These are phyloP conservation scores for Trichocladium uniseriatum DNA, from an alignment of 495 filamentous ascomycete species.

Conservation along the genomic window DNA sequence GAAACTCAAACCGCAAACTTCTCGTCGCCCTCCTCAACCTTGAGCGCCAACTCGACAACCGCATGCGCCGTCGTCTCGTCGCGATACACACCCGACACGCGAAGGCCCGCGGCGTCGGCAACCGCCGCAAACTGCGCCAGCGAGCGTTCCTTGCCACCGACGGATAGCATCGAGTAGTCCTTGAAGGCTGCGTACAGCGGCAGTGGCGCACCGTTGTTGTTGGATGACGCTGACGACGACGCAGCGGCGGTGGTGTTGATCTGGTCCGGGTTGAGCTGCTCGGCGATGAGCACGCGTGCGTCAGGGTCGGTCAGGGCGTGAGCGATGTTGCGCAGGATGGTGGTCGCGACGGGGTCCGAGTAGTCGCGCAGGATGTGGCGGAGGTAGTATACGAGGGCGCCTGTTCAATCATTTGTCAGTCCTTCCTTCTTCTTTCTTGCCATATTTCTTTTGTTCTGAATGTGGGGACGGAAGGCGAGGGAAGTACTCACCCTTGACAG, in stretches of 20 bases:
- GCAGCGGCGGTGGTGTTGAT: not conserved
- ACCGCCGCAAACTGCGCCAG: slow-evolving; percentile 22
- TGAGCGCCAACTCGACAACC: slow-evolving; percentile 21
- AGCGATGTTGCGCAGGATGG: slow-evolving; percentile 21
- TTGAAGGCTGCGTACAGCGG: slow-evolving; percentile 26
- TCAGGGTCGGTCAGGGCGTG: slow-evolving; percentile 15
- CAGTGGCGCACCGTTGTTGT: too few relatives aligned
- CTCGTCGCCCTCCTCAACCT: not conserved
- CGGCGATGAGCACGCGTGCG: slow-evolving; percentile 27
- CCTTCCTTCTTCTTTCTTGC: not conserved
- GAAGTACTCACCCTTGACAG: slow-evolving; percentile 18
- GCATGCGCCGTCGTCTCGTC: slow-evolving; percentile 20
- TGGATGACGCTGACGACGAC: too few relatives aligned
- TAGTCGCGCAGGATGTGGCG: slow-evolving; percentile 31
- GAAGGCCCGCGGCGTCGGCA: slow-evolving; percentile 23
- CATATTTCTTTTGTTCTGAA: not conserved
- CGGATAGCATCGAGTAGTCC: slow-evolving; percentile 30
- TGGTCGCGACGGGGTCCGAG: slow-evolving; percentile 24
- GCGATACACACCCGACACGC: slow-evolving; percentile 24
- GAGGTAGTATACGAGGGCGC: slow-evolving; percentile 29
- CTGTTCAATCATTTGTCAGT: slow-evolving; percentile 4
- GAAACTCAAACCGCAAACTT: too few relatives aligned
- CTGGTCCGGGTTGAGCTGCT: slow-evolving; percentile 24
- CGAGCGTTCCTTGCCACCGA: slow-evolving; percentile 34
- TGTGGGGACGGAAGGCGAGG: not conserved